phyloP scores from a whole-genome alignment of 73 alveolate genomes.

The Uronychia setigera region DNA sequence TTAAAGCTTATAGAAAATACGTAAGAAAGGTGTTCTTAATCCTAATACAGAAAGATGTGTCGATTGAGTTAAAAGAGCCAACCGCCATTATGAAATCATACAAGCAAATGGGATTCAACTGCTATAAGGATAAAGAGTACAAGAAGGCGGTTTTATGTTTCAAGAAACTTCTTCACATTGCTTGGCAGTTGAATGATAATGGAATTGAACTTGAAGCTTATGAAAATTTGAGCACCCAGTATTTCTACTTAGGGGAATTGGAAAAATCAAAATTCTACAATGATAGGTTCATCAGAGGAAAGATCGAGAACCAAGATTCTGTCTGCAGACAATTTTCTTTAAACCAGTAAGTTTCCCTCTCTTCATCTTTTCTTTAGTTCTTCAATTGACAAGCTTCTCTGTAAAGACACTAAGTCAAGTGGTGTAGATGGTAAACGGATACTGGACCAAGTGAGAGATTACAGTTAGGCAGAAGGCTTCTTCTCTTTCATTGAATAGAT shows the following conservation, averaged over 20 bases:
- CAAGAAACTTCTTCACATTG: constrained; percentile 27
- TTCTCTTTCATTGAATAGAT: no score
- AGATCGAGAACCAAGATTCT: constrained; percentile 32
- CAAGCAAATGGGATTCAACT: constrained; percentile 38
- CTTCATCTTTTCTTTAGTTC: no score
- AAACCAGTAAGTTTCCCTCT: background rate
- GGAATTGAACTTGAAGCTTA: constrained; percentile 29
- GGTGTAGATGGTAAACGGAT: no score
- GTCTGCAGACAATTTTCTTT: background rate
- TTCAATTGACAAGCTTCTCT: no score
- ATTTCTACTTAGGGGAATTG: constrained; percentile 48
- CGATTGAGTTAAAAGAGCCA: constrained; percentile 13
- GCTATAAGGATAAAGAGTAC: constrained; percentile 22
- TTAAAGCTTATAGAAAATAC: background rate
- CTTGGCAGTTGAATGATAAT: constrained; percentile 31
- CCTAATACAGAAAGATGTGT: constrained; percentile 11
- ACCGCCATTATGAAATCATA: constrained; percentile 21
- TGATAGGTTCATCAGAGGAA: constrained; percentile 50
- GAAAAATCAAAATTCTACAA: constrained; percentile 38
- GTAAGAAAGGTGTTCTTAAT: background rate
- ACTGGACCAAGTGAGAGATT: no score
- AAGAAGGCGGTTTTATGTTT: constrained; percentile 38
- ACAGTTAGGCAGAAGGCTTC: no score
- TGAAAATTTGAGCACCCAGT: constrained; percentile 33
- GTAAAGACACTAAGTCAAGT: no score